Conservation (phyloP, 2,329 filamentous ascomycete species). For the Rutstroemia sp. region DNA sequence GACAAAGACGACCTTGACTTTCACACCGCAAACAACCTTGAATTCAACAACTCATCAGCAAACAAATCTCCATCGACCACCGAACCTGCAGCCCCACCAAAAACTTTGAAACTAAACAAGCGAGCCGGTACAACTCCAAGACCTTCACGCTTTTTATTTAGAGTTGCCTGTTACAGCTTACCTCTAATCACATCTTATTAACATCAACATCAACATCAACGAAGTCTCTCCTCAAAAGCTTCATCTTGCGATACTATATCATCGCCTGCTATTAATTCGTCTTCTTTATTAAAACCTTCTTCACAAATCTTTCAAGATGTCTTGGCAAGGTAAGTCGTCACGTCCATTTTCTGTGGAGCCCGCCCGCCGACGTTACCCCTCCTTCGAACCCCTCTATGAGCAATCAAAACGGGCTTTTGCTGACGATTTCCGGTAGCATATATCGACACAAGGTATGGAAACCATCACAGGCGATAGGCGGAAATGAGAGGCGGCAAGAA, state of each 20-base stretch:
- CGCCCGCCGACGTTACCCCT: constrained; percentile 19
- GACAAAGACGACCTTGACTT: no score
- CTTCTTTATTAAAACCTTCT: not conserved
- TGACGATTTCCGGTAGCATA: constrained; percentile 39
- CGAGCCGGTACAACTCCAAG: not conserved
- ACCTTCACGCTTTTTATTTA: not conserved
- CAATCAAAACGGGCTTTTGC: constrained; percentile 5
- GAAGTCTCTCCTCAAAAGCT: not conserved
- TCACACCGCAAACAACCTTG: constrained; percentile 5
- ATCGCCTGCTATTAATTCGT: not conserved
- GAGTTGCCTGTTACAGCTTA: not conserved
- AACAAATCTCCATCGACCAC: no score
- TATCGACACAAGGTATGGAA: constrained; percentile 51
- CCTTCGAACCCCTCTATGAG: constrained; percentile 13
- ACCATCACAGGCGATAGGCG: not conserved
- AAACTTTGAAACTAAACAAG: constrained; percentile 5
- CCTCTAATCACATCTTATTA: not conserved
- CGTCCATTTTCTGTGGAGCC: constrained; percentile 4
- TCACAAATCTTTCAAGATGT: constrained; percentile 45
- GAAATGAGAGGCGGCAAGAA: not conserved
- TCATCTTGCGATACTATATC: not conserved
- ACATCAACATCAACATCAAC: not conserved
- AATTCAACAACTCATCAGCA: constrained; percentile 4
- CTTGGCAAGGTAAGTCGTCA: constrained; percentile 60
- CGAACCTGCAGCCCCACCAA: constrained; percentile 2